phyloP scores from a whole-genome alignment of 1,284 basidiomycete genomes.

The Ustilago hordei region DNA sequence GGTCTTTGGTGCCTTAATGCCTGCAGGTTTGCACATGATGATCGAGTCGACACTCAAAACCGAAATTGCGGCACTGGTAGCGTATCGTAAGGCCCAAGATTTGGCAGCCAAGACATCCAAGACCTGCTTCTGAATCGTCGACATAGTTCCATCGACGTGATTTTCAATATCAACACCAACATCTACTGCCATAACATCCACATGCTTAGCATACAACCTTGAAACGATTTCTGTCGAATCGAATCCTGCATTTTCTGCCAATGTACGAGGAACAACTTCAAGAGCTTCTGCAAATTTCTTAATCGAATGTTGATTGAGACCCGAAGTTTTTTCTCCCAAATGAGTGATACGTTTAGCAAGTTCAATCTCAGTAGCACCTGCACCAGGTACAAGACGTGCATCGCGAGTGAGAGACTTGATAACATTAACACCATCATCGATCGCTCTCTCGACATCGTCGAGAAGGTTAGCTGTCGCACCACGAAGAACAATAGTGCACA shows the following conservation, averaged over 20 bases:
- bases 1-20: slow-evolving; percentile 68
- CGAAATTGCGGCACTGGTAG: slow-evolving; percentile 91
- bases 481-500: slow-evolving; percentile 67
- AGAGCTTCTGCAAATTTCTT: slow-evolving; percentile 89
- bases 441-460: slow-evolving; percentile 93
- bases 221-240: slow-evolving; percentile 93
- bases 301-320: slow-evolving; percentile 93
- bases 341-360: slow-evolving; percentile 84
- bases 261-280: slow-evolving; percentile 90
- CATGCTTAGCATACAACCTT: slow-evolving; percentile 87
- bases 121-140: slow-evolving; percentile 53
- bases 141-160: slow-evolving; percentile 55
- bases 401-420: slow-evolving; percentile 95
- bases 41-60: slow-evolving; percentile 97
- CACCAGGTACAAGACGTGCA: slow-evolving; percentile 88
- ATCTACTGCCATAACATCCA: slow-evolving; percentile 72
- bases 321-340: slow-evolving; percentile 89
- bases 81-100: slow-evolving; percentile 86
- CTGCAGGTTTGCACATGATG: slow-evolving; percentile 78
- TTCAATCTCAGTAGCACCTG: slow-evolving; percentile 93
- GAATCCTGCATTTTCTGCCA: slow-evolving; percentile 96
- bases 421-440: slow-evolving; percentile 97
- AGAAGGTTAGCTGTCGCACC: slow-evolving; percentile 94
- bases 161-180: slow-evolving; percentile 88
- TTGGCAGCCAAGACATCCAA: slow-evolving; percentile 86